These are phyloP conservation scores for Myriosclerotinia curreyana DNA, from an alignment of 2,329 filamentous ascomycete species.

Conservation along the genomic window DNA sequence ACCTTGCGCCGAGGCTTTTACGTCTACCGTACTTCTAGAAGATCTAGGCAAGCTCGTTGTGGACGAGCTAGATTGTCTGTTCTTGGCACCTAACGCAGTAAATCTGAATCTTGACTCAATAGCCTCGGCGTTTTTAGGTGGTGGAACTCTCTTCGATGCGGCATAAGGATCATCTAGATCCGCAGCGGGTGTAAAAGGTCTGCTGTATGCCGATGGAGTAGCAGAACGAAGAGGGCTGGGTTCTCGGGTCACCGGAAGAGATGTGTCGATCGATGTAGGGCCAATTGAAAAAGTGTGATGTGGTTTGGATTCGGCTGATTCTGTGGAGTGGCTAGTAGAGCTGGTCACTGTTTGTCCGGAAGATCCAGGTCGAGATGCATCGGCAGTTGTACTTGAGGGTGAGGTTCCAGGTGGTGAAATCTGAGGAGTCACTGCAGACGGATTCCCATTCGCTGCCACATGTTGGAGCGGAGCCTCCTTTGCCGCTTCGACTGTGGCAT, in stretches of 20 bases:
- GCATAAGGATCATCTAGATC: slow-evolving; percentile 84
- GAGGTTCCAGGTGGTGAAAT: slow-evolving; percentile 57
- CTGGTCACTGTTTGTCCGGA: slow-evolving; percentile 35
- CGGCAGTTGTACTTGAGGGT: slow-evolving; percentile 39
- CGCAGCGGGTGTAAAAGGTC: slow-evolving; percentile 74
- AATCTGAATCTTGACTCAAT: slow-evolving; percentile 86
- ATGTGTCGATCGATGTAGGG: slow-evolving; percentile 42
- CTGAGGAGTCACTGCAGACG: slow-evolving; percentile 64
- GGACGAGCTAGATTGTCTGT: slow-evolving; percentile 55
- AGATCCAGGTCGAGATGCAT: slow-evolving; percentile 38
- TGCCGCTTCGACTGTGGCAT: slow-evolving; percentile 40
- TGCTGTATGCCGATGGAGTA: slow-evolving; percentile 63
- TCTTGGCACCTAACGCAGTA: slow-evolving; percentile 61
- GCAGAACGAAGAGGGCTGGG: slow-evolving; percentile 61
- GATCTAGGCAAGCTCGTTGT: slow-evolving; percentile 50
- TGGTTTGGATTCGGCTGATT: slow-evolving; percentile 28
- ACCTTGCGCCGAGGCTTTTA: slow-evolving; percentile 45
- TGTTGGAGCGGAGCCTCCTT: slow-evolving; percentile 40
- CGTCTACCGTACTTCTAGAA: slow-evolving; percentile 33
- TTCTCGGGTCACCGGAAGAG: slow-evolving; percentile 58
- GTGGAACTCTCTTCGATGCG: slow-evolving; percentile 73
- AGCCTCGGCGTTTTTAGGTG: slow-evolving; percentile 59
- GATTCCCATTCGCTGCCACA: slow-evolving; percentile 41
- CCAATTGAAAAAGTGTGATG: slow-evolving; percentile 38
- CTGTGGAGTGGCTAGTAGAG: slow-evolving; percentile 31